These are phyloP conservation scores for Penicillium corylophilum DNA, from an alignment of 2,329 filamentous ascomycete species.

Conservation along the genomic window DNA sequence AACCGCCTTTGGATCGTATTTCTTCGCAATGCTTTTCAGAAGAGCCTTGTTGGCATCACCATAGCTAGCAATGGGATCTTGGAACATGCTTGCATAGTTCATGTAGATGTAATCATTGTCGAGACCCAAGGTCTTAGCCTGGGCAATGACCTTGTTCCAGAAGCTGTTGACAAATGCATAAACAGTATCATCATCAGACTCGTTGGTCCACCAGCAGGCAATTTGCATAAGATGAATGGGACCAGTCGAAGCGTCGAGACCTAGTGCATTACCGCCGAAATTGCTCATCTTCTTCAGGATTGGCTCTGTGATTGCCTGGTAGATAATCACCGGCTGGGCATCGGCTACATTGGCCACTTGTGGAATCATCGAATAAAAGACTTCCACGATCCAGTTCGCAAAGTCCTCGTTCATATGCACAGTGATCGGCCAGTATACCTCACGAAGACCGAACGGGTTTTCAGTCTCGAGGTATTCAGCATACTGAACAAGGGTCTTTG, in stretches of 20 bases:
- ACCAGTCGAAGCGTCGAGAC: slow-evolving; percentile 25
- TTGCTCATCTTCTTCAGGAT: slow-evolving; percentile 31
- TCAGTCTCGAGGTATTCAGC: slow-evolving; percentile 35
- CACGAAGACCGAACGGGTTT: slow-evolving; percentile 34
- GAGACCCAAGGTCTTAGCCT: slow-evolving; percentile 31
- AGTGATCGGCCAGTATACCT: slow-evolving; percentile 36
- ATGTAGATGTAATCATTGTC: slow-evolving; percentile 44
- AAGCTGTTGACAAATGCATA: slow-evolving; percentile 26
- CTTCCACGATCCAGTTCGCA: slow-evolving; percentile 23
- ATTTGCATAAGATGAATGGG: slow-evolving; percentile 31
- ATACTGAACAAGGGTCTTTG: slow-evolving; percentile 32
- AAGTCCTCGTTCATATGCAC: slow-evolving; percentile 31
- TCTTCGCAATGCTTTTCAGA: slow-evolving; percentile 34
- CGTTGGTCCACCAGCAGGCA: slow-evolving; percentile 31
- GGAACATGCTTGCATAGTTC: slow-evolving; percentile 49
- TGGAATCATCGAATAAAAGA: slow-evolving; percentile 24
- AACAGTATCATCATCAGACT: slow-evolving; percentile 33
- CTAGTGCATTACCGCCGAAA: slow-evolving; percentile 37
- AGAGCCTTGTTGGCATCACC: slow-evolving; percentile 35
- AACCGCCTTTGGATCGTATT: slow-evolving; percentile 43
- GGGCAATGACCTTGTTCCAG: slow-evolving; percentile 26
- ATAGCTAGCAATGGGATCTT: slow-evolving; percentile 46
- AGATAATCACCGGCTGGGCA: slow-evolving; percentile 27
- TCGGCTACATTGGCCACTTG: slow-evolving; percentile 20
- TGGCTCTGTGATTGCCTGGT: slow-evolving; percentile 36